These are phyloP conservation scores for Entonaema liquescens DNA, from an alignment of 495 filamentous ascomycete genomes.

Conservation along the genomic window DNA sequence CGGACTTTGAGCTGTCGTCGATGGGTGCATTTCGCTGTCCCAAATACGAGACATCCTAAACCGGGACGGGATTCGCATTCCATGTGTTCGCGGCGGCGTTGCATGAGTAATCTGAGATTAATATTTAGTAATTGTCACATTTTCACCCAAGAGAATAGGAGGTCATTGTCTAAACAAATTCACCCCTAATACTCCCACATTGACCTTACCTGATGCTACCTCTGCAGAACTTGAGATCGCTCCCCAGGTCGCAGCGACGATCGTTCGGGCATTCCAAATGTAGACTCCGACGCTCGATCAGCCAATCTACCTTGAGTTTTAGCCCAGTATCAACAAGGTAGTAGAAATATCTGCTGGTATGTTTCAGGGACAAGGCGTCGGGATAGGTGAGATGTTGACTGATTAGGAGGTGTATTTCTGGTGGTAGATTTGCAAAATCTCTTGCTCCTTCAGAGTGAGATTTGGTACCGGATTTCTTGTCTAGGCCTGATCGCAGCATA, in stretches of 20 bases:
- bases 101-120: conserved; percentile 57
- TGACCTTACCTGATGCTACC: conserved; percentile 58
- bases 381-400: conserved; percentile 63
- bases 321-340: conserved; percentile 71
- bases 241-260: conserved; percentile 59
- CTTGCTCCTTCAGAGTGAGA: not conserved
- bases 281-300: conserved; percentile 64
- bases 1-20: conserved; percentile 43
- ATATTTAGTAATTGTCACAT: not conserved
- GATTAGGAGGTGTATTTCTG: conserved; percentile 69
- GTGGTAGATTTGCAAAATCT: conserved; percentile 54
- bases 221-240: conserved; percentile 61
- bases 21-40: conserved; percentile 54
- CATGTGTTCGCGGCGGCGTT: conserved; percentile 59
- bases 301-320: conserved; percentile 71
- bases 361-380: conserved; percentile 68
- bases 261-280: conserved; percentile 62
- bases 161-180: not conserved
- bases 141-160: not conserved
- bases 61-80: conserved; percentile 63
- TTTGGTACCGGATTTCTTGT: not conserved
- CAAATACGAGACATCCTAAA: conserved; percentile 61
- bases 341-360: conserved; percentile 70
- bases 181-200: too few species aligned
- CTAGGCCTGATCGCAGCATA: not conserved